Evolutionary conservation across 179 eudicot genomes (phyloP).

Genomic region (Sideroxylon spinosum): DNA sequence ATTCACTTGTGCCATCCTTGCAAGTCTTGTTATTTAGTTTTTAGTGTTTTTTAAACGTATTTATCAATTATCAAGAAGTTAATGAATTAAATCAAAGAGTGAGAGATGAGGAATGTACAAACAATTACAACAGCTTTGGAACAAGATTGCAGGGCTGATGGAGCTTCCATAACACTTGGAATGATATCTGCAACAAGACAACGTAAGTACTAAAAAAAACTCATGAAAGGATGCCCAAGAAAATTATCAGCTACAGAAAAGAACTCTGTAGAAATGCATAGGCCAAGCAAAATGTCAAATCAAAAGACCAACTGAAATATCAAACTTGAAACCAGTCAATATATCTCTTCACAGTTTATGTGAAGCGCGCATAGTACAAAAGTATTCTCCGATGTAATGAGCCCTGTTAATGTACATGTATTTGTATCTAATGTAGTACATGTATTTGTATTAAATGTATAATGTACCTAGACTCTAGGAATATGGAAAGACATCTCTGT

Average conservation of each 20-base stretch:
- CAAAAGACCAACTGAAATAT: not conserved
- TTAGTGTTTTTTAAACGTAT: not conserved
- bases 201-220: not conserved
- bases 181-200: constrained; percentile 38
- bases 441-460: too few relatives aligned
- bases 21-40: not conserved
- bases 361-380: not conserved
- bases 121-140: constrained; percentile 85
- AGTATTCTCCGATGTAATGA: not conserved
- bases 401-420: too few relatives aligned
- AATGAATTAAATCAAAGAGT: constrained; percentile 6
- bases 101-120: constrained; percentile 44
- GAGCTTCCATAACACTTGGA: constrained; percentile 42
- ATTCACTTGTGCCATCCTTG: not conserved
- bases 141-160: constrained; percentile 36
- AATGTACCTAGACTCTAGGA: too few relatives aligned
- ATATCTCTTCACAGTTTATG: not conserved
- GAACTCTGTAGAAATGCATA: not conserved
- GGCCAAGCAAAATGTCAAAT: constrained; percentile 5
- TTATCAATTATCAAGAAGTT: not conserved
- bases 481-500: too few relatives aligned
- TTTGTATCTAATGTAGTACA: too few relatives aligned
- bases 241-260: constrained; percentile 1
- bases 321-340: not conserved
- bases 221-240: constrained; percentile 1